Percentiles rank a stretch among this genome's conserved stretches.
Evolutionary conservation across 148 eudicot species (phyloP).

Genomic region (Gaultheria prostrata): DNA sequence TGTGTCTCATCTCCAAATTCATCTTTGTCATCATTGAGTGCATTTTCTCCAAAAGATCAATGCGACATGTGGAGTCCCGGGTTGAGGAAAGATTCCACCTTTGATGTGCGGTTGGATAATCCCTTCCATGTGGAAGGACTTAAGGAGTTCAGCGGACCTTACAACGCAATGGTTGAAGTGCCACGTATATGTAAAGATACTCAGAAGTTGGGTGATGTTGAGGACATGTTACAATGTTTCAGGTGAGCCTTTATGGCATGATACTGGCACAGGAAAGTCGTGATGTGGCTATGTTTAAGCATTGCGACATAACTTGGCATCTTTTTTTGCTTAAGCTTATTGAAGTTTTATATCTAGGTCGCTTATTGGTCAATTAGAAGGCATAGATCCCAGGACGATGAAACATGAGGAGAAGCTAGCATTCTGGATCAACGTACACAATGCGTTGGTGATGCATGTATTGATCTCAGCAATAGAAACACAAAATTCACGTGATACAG

Average conservation of each 20-base stretch:
- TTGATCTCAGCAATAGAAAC: slow-evolving; percentile 14
- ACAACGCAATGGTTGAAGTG: slow-evolving; percentile 88
- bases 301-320: not conserved
- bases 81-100: slow-evolving; percentile 66
- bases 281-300: not conserved
- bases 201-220: slow-evolving; percentile 71
- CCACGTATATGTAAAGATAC: slow-evolving; percentile 61
- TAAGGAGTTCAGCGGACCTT: slow-evolving; percentile 94
- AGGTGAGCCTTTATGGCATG: slow-evolving; percentile 39
- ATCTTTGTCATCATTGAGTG: slow-evolving; percentile 71
- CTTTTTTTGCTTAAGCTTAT: not conserved
- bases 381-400: slow-evolving; percentile 78
- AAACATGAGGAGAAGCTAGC: slow-evolving; percentile 86
- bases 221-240: slow-evolving; percentile 62
- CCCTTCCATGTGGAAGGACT: slow-evolving; percentile 87
- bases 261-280: not conserved
- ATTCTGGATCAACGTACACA: slow-evolving; percentile 94
- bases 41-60: slow-evolving; percentile 61
- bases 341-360: slow-evolving; percentile 41
- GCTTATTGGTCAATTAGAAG: slow-evolving; percentile 67
- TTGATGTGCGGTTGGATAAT: slow-evolving; percentile 72
- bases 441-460: slow-evolving; percentile 99
- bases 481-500: not conserved
- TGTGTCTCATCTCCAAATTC: slow-evolving; percentile 83
- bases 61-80: slow-evolving; percentile 81